Base-by-base conservation (phyloP, 305 asterid genomes). In the Rubia tinctorum region DNA sequence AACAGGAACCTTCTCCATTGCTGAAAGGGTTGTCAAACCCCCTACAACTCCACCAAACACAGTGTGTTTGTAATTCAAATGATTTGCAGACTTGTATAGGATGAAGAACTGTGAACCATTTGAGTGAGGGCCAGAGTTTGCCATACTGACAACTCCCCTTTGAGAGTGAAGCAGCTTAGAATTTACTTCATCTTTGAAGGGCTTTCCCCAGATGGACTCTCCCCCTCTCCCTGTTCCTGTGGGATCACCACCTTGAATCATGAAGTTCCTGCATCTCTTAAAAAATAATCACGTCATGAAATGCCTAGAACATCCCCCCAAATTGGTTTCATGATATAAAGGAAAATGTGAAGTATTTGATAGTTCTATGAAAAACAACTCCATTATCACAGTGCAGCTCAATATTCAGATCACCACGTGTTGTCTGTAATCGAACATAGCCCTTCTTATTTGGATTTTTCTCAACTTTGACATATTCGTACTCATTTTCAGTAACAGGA, bases 201-300 rank as follows among this genome's bases (percentile, higher is more conserved):
- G 85, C 82, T 88, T 87, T 62, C 96, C 96, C 96, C 97, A 93
- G 79, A 93, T 91, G 9, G 97, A 91, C 78, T 91, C 96, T 11
- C 97, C 97, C 70, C 98, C 98, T 81, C 72, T 88, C 68, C 97
- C 97, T 60, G 96, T 87, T 75, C 92, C 98, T 66, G 98, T 91
- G 83, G 95, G 96, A 84, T 93, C 98, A 63, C 98, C 98, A 45
- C 98, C 98, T 87, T 95, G 98, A 82, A 95, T 86, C 99, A 95
- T 93, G 81, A 93, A 95, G 86, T 95, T 95, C 81, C 99, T 93
- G 79, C 84, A 81, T 40, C 77, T 75, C 70, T 60, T 58, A 56
- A 11, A 71, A 75, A 77, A 69, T 74, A 74, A 7, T 43, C 11
- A 13, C 37, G 14, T 27, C 22, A 39, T 34, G 62, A 72, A 39